Evolutionary conservation across 2,329 filamentous ascomycete genomes (phyloP).

Genomic region (Teratosphaeria zuluensis): DNA sequence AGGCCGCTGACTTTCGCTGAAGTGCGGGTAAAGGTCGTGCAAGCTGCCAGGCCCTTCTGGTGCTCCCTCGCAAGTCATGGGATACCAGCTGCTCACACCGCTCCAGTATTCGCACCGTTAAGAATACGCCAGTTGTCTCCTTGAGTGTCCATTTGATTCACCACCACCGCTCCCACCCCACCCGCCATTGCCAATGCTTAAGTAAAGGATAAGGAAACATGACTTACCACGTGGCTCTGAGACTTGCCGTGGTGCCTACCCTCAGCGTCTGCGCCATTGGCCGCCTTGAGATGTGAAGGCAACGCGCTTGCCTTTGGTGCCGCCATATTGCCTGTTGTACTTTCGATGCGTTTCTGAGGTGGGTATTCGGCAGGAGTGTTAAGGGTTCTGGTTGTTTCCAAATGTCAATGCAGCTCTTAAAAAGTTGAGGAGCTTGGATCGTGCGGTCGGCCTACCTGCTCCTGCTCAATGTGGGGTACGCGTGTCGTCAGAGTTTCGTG

Average conservation of each 20-base stretch:
- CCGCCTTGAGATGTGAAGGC: conserved; percentile 68
- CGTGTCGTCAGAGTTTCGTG: not conserved
- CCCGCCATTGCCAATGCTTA: not conserved
- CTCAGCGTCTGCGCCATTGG: conserved; percentile 31
- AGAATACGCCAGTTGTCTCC: not conserved
- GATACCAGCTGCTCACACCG: not conserved
- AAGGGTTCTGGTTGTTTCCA: not conserved
- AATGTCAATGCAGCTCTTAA: not conserved
- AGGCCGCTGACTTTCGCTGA: not conserved
- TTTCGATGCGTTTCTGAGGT: not conserved
- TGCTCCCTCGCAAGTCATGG: not conserved
- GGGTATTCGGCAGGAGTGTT: not conserved
- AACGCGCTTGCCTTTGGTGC: conserved; percentile 57
- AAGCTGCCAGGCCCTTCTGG: not conserved
- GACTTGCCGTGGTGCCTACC: conserved; percentile 73
- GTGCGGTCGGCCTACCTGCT: not conserved
- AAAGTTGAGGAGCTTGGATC: not conserved
- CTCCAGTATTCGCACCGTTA: not conserved
- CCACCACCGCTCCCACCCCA: not conserved
- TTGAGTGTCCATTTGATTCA: not conserved
- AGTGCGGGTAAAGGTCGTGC: not conserved
- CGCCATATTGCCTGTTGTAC: conserved; percentile 16
- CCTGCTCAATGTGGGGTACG: not conserved
- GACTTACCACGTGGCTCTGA: conserved; percentile 73
- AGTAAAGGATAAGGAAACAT: not conserved